Conservation (phyloP, 2,329 filamentous ascomycete genomes). For the Fusarium denticulatum region DNA sequence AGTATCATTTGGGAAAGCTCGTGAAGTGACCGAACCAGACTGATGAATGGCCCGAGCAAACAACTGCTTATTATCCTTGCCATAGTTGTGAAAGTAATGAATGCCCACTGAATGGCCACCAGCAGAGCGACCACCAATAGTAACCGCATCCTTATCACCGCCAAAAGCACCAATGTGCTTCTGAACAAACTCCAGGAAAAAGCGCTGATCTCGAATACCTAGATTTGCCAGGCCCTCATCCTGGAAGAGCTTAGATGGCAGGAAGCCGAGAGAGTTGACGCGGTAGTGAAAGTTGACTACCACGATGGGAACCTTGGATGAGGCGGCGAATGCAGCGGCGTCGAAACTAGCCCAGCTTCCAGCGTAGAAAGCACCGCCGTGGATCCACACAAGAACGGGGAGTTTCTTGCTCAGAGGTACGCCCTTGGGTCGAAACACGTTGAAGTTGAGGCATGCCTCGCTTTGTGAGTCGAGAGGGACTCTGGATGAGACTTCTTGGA, state of each 20-base stretch:
- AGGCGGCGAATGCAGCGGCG: conserved; percentile 46
- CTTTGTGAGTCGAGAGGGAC: conserved; percentile 38
- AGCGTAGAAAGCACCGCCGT: conserved; percentile 50
- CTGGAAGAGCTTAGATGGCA: conserved; percentile 56
- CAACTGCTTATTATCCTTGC: conserved; percentile 41
- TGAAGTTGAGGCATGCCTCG: conserved; percentile 54
- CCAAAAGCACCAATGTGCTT: conserved; percentile 63
- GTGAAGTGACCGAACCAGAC: conserved; percentile 51
- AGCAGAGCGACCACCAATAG: conserved; percentile 64
- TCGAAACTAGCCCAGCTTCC: conserved; percentile 51
- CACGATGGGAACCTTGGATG: conserved; percentile 52
- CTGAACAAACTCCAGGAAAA: conserved; percentile 64
- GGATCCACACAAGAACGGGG: conserved; percentile 53
- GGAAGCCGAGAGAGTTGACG: conserved; percentile 49
- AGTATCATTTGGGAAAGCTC: conserved; percentile 49
- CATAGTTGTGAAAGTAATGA: conserved; percentile 53
- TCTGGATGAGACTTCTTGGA: conserved; percentile 47
- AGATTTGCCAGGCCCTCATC: conserved; percentile 57
- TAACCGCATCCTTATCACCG: conserved; percentile 61
- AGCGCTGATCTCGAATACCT: conserved; percentile 63
- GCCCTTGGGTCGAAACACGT: conserved; percentile 50
- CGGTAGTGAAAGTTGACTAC: conserved; percentile 58
- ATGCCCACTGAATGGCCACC: conserved; percentile 55
- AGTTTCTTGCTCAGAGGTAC: conserved; percentile 49
- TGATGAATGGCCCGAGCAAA: conserved; percentile 51